phyloP scores from a whole-genome alignment of 768 basidiomycete genomes.

The Phlebiopsis gigantea region DNA sequence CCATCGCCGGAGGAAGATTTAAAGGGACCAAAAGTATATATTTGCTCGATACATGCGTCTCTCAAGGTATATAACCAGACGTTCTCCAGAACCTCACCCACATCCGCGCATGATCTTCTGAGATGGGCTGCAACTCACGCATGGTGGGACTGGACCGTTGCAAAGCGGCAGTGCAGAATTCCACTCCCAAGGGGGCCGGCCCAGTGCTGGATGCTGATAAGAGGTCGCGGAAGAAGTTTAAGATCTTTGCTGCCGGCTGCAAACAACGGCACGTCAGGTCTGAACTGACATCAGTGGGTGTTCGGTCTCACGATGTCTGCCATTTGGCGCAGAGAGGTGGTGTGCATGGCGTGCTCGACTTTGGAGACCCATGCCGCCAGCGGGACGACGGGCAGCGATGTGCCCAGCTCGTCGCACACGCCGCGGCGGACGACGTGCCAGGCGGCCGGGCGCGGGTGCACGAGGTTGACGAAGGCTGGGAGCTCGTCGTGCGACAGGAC shows the following conservation, averaged over 20 bases:
- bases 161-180: background rate
- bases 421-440: slow-evolving; percentile 1
- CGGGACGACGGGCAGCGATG: background rate
- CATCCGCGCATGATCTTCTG: background rate
- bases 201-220: background rate
- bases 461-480: slow-evolving; percentile 5
- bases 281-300: background rate
- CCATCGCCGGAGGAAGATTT: no score
- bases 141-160: slow-evolving; percentile 4
- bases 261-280: no score
- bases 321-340: background rate
- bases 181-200: background rate
- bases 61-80: background rate
- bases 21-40: background rate
- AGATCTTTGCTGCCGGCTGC: slow-evolving; percentile 4
- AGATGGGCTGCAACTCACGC: background rate
- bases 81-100: slow-evolving; percentile 10
- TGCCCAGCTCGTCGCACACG: background rate
- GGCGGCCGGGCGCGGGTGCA: slow-evolving; percentile 3
- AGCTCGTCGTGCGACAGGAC: background rate
- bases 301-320: slow-evolving; percentile 2
- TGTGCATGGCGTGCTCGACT: background rate
- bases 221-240: slow-evolving; percentile 6
- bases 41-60: background rate
- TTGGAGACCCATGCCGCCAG: slow-evolving; percentile 5